A percentile compares a stretch with the other conserved stretches of the same genome.
phyloP scores from a whole-genome alignment of 2,329 filamentous ascomycete species.

The Blastomyces gilchristii region DNA sequence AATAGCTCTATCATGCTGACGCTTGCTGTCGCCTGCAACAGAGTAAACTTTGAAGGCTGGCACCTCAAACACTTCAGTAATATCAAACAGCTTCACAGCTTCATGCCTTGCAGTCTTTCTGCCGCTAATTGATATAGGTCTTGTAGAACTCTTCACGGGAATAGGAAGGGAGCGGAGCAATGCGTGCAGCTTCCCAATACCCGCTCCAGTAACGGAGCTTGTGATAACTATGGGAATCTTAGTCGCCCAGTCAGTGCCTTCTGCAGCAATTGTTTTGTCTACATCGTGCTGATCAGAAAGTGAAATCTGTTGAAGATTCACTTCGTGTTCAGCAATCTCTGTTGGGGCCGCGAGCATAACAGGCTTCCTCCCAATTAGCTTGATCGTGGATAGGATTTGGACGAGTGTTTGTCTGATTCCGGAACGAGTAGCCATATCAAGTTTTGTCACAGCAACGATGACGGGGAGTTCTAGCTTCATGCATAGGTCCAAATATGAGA shows the following conservation, averaged over 20 bases:
- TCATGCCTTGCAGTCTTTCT: constrained; percentile 34
- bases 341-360: constrained; percentile 49
- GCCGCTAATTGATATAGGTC: constrained; percentile 13
- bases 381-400: constrained; percentile 66
- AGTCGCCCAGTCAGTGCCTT: constrained; percentile 31
- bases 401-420: constrained; percentile 60
- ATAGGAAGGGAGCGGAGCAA: constrained; percentile 67
- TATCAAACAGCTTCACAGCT: constrained; percentile 63
- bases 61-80: constrained; percentile 81
- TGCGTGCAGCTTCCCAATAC: constrained; percentile 72
- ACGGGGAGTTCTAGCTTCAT: constrained; percentile 69
- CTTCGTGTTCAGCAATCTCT: constrained; percentile 39
- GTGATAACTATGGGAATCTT: constrained; percentile 78
- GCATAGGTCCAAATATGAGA: constrained; percentile 75
- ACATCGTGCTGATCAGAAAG: constrained; percentile 49
- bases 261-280: constrained; percentile 42
- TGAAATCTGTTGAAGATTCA: constrained; percentile 50
- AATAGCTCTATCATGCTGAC: constrained; percentile 45
- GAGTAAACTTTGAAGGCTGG: constrained; percentile 50
- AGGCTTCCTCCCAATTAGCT: constrained; percentile 62
- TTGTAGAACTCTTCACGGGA: constrained; percentile 39
- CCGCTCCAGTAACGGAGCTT: constrained; percentile 73
- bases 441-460: constrained; percentile 77
- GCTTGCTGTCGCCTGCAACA: constrained; percentile 29
- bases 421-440: constrained; percentile 69